Base-by-base conservation (phyloP, 768 basidiomycete species). In the Imleria badia region DNA sequence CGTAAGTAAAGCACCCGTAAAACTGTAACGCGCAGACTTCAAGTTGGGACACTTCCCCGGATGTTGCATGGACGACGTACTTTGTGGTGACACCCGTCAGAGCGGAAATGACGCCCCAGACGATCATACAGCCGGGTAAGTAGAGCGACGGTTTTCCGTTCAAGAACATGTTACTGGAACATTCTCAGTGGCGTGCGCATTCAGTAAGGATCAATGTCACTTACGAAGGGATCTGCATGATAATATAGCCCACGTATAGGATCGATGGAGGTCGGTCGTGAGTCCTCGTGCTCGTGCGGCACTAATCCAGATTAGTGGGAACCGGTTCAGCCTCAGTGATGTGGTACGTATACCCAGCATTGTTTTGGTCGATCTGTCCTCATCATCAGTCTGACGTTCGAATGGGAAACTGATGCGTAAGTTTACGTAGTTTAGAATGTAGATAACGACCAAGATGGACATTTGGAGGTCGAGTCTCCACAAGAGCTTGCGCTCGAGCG, bases 281-380 rank as follows among this genome's bases (percentile, higher is more conserved):
- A 89, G 83, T 0, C 88, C 89, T 48, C 82, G 76, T 26, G 85
- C 72, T 45, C 89, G 77, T 20, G 89, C 89, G 14, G 85, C 87
- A 40, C 87, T 87, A 54, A 45, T 51, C 31, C 19, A 46, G 9
- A 43, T 55, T 5, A 51, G 60, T 52, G 22, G 40, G 53, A 30
- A 12, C 20, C 17, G 15, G 9, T 33, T 17, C 6, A 22, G 6
- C 23, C 13, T 35, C 14, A 9, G 17, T 13, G 11, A 9, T 43
- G 31, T 43, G 47, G 19, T 26, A 19, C 14, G 66, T 76, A 59
- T 69, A 86, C 85, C 79, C 71, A 35, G 79, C 85, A 68, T 87
- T 87, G 63, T 88, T 89, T 43, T 86, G 77, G 64, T 89, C 86
- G 51, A 89, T 79, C 79, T 86, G 42, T 13, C 3, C 35, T 19